Percentiles rank a stretch among this genome's conserved stretches.
Conservation (phyloP, 495 filamentous ascomycete species). For the Aspergillus diversus region DNA sequence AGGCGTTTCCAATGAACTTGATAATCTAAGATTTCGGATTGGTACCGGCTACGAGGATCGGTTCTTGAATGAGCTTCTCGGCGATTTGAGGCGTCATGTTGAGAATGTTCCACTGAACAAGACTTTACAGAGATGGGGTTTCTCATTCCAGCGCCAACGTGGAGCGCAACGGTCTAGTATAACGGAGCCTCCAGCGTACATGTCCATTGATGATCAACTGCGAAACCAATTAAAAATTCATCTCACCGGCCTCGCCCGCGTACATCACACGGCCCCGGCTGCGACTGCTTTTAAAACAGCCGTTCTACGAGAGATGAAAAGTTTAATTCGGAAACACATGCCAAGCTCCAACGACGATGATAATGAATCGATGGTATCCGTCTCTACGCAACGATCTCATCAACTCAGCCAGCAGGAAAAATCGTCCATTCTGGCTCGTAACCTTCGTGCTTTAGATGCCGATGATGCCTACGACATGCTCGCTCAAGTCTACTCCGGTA, state of each 20-base stretch:
- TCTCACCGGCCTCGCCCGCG: constrained; percentile 76
- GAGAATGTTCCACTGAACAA: constrained; percentile 68
- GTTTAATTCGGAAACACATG: constrained; percentile 79
- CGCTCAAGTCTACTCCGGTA: constrained; percentile 77
- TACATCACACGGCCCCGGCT: constrained; percentile 76
- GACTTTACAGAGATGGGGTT: constrained; percentile 78
- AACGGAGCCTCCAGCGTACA: constrained; percentile 73
- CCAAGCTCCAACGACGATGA: constrained; percentile 94
- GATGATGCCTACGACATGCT: constrained; percentile 87
- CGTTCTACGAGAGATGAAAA: constrained; percentile 83
- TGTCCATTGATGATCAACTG: constrained; percentile 68
- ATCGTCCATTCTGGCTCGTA: constrained; percentile 85
- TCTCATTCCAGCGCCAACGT: constrained; percentile 63
- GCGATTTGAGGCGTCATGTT: constrained; percentile 83
- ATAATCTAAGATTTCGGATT: constrained; percentile 73
- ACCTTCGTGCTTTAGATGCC: constrained; percentile 81
- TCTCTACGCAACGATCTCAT: constrained; percentile 75
- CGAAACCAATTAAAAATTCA: constrained; percentile 67
- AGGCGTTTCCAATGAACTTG: constrained; percentile 75
- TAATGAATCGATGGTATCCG: constrained; percentile 85
- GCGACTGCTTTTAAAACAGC: constrained; percentile 86
- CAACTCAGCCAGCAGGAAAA: constrained; percentile 83
- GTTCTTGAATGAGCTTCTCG: constrained; percentile 77
- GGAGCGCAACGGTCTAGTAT: constrained; percentile 67
- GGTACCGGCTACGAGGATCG: constrained; percentile 84